Evolutionary conservation across 345 rosid species (phyloP), one percentile per base, ranked within the genome.

Genomic region (Corchorus capsularis): DNA sequence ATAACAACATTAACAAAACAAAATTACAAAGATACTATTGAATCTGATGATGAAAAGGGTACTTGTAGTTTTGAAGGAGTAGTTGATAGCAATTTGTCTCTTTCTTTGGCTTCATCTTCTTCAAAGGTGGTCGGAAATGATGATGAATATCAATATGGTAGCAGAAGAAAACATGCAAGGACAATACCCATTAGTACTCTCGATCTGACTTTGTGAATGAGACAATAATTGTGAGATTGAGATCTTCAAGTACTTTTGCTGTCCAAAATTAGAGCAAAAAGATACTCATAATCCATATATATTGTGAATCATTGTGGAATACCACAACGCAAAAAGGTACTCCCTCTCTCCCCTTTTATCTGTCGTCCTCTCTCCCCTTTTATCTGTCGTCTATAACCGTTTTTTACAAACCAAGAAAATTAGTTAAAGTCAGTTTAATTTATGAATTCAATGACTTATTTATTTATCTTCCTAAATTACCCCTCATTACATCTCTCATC

Each of bases 171-270:
- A 84, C 67, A 46, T 50, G 76, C 75, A 69, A 75, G 82, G 73
- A 82, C 74, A 12, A 76, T 73, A 78, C 82, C 88, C 76, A 90
- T 27, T 27, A 27, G 93, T 92, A 85, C 90, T 80, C 92, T 86
- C 75, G 94, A 94, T 87, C 98, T 92, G 86, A 90, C 97, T 89
- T 80, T 92, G 70, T 90, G 97, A 92, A 90, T 86, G 83, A 55
- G 87, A 79, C 78, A 77, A 76, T 87, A 77, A 76, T 89, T 87
- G 86, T 84, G 73, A 27, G n/a, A 89, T 89, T 88, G 90, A 89
- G 97, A 87, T 88, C 86, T 80, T 85, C 90, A 89, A 87, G 90
- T 86, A 89, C 91, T 91, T 39, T 4, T 39, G 43, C 1, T 86
- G 86, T 82, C 68, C 54, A 45, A 66, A 39, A 39, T 34, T 2